Evolutionary conservation across 345 rosid species (phyloP).

Genomic region (Alliaria petiolata): DNA sequence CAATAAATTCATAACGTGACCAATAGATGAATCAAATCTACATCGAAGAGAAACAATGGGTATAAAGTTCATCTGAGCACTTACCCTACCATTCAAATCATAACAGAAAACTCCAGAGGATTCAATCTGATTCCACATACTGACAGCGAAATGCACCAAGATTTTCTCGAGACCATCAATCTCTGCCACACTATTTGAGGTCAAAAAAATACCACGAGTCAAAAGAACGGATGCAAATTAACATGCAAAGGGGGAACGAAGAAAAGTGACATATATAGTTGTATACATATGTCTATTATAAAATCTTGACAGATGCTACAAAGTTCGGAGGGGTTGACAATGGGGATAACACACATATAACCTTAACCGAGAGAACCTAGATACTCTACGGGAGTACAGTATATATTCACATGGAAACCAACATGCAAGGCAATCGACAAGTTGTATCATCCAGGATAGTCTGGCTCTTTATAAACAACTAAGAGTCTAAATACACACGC

Average conservation of each 20-base stretch:
- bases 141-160: conserved; percentile 46
- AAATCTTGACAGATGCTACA: not conserved
- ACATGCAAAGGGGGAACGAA: not conserved
- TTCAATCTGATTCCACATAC: conserved; percentile 69
- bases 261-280: too few species aligned
- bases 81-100: conserved; percentile 42
- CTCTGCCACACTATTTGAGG: conserved; percentile 48
- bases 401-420: not conserved
- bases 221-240: conserved; percentile 6
- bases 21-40: conserved; percentile 3
- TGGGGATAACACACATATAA: not conserved
- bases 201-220: not conserved
- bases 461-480: conserved; percentile 1
- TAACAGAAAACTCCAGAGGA: conserved; percentile 30
- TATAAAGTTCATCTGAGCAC: conserved; percentile 17
- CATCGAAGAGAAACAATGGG: not conserved
- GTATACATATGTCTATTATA: too few species aligned
- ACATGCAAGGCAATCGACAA: not conserved
- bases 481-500: not conserved
- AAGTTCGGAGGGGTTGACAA: not conserved
- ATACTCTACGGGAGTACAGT: not conserved
- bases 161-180: conserved; percentile 58
- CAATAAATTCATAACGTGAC: not conserved
- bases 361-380: not conserved
- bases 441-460: not conserved